Base-by-base conservation (phyloP, 176 grass and related monocot genomes). In the Calamus simplicifolius region DNA sequence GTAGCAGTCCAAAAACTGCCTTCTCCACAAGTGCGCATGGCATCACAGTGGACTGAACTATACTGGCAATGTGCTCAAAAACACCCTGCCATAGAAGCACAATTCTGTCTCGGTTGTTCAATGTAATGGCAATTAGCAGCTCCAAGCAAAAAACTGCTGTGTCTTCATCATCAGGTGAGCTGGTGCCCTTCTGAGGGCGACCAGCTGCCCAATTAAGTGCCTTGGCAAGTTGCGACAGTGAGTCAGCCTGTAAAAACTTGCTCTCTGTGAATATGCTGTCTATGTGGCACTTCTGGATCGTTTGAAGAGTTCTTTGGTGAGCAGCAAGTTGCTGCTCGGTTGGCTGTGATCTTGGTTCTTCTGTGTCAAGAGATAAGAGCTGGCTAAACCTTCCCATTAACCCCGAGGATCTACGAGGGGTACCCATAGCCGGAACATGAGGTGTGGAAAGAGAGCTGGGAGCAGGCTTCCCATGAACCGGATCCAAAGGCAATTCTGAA, bases 381-480 rank as follows among this genome's bases (percentile, higher is more conserved):
- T 98, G 94, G 69, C 78, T 93, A 85, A 98, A 98, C 67, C 94
- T 91, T 17, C 94, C 94, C 88, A 98, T 98, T 54, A 98, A 77
- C 25, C 94, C 94, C 63, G 94, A 98, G 6, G 94, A 98, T 70
- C 86, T 92, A 25, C 88, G 81, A 67, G 94, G 84, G 0, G 88
- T 92, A 26, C 88, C 94, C 69, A 98, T 85, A 23, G 77, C 82
- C 67, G 85, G 94, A 85, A 89, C 66, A 73, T 98, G 84, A 81
- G 81, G 80, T 49, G 84, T 69, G 69, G 84, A 75, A 71, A 98
- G 54, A 64, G 88, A 75, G 68, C 63, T 93, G 67, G 84, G 73
- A 72, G 69, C 62, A 67, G 76, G 76, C 59, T 89, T 98, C 56
- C 88, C 85, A 69, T 89, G 81, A 51, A 85, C 73, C 29, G 82